phyloP scores from a whole-genome alignment of 331 rosid species.

The Dryas integrifolia region DNA sequence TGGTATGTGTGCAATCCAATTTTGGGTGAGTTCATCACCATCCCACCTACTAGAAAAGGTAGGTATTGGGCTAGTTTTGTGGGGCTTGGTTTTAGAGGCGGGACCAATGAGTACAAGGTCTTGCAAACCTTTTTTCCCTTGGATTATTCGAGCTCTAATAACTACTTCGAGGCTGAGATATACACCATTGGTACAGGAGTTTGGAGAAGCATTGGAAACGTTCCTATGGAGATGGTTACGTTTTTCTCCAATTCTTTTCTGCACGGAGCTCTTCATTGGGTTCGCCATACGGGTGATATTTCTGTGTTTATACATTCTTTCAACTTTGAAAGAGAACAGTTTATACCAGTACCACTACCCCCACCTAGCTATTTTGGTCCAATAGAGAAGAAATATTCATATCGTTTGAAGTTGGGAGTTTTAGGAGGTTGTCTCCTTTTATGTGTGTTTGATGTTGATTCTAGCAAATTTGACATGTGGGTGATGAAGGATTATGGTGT shows the following conservation, averaged over 20 bases:
- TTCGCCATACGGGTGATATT: too few species aligned
- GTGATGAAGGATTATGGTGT: slow-evolving; percentile 18
- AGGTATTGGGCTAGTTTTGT: not conserved
- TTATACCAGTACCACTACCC: too few species aligned
- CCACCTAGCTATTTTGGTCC: too few species aligned
- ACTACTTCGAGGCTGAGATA: not conserved
- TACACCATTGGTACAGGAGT: not conserved
- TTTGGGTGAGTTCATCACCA: not conserved
- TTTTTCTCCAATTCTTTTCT: too few species aligned
- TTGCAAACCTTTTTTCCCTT: not conserved
- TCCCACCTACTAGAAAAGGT: not conserved
- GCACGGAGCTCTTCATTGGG: too few species aligned
- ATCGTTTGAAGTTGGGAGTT: too few species aligned
- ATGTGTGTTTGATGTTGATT: not conserved
- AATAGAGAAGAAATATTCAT: too few species aligned
- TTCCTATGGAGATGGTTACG: too few species aligned
- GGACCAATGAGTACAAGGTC: not conserved
- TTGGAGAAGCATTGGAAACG: not conserved
- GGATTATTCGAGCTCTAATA: too few species aligned
- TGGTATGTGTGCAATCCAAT: not conserved
- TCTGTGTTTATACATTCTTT: too few species aligned
- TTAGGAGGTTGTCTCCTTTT: too few species aligned
- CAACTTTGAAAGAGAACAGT: too few species aligned
- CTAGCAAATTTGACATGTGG: slow-evolving; percentile 8
- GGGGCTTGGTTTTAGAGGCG: not conserved